Conservation (phyloP, 2,329 filamentous ascomycete species). For the Acrodontium crateriforme region DNA sequence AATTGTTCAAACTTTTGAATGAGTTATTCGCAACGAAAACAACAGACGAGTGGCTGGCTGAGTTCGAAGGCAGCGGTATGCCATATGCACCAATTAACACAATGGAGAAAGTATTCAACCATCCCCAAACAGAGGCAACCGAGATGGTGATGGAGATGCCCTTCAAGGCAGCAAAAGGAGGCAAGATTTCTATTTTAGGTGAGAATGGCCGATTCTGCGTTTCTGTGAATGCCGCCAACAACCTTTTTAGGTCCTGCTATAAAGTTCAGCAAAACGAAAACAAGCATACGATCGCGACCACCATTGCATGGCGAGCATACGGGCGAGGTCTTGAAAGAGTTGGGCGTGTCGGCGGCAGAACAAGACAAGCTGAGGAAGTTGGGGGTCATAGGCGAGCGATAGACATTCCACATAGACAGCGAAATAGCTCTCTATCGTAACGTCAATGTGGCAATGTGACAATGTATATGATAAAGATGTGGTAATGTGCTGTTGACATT, state of each 20-base stretch:
- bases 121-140: slow-evolving; percentile 30
- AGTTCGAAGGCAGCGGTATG: slow-evolving; percentile 31
- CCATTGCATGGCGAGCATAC: slow-evolving; percentile 17
- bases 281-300: slow-evolving; percentile 11
- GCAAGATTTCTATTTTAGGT: slow-evolving; percentile 9
- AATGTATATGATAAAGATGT: too few relatives aligned
- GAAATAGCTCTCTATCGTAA: too few relatives aligned
- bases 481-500: too few relatives aligned
- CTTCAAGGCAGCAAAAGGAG: slow-evolving; percentile 5
- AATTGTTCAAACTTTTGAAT: slow-evolving; percentile 24
- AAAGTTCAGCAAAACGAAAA: slow-evolving; percentile 16
- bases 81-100: slow-evolving; percentile 35
- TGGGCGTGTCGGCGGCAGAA: slow-evolving; percentile 6
- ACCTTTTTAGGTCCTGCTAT: slow-evolving; percentile 8
- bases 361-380: slow-evolving; percentile 8
- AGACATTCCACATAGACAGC: too few relatives aligned
- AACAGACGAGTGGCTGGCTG: slow-evolving; percentile 27
- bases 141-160: slow-evolving; percentile 14
- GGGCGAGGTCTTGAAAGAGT: slow-evolving; percentile 10
- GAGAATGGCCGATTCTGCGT: neutral
- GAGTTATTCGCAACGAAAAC: slow-evolving; percentile 23
- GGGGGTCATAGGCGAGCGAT: slow-evolving; percentile 8
- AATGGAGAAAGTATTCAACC: slow-evolving; percentile 30
- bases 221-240: neutral
- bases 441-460: too few relatives aligned